These are phyloP conservation scores for Globisporangium irregulare DNA, from an alignment of 352 stramenopile species.

Conservation along the genomic window DNA sequence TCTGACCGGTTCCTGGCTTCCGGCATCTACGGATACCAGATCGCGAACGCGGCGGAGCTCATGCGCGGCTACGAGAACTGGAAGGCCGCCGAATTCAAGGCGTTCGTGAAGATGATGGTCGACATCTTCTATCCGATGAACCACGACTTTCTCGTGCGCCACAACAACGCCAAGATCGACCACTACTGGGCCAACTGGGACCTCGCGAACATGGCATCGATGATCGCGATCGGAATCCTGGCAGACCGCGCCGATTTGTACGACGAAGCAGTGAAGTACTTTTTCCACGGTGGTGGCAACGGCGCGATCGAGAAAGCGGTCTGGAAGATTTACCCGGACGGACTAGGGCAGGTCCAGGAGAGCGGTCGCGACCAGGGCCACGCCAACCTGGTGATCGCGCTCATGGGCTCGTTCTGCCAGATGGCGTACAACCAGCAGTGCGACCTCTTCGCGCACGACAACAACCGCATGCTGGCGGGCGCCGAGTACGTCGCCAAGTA, in stretches of 20 bases:
- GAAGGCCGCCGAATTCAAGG: slow-evolving; percentile 8
- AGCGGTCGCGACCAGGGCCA: slow-evolving; percentile 23
- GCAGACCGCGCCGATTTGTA: slow-evolving; percentile 18
- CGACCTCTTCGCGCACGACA: slow-evolving; percentile 22
- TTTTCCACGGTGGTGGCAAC: slow-evolving; percentile 18
- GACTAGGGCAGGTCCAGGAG: slow-evolving; percentile 21
- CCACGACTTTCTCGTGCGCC: slow-evolving; percentile 19
- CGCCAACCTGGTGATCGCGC: slow-evolving; percentile 15
- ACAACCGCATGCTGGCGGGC: slow-evolving; percentile 21
- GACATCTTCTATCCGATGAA: slow-evolving; percentile 24
- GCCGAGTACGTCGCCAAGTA: slow-evolving; percentile 23
- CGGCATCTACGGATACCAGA: slow-evolving; percentile 23
- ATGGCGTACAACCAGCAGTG: slow-evolving; percentile 22
- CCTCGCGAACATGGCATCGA: slow-evolving; percentile 22
- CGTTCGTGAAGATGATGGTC: slow-evolving; percentile 19
- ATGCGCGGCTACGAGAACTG: slow-evolving; percentile 17
- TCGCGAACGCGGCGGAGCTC: slow-evolving; percentile 23
- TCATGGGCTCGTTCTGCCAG: slow-evolving; percentile 18
- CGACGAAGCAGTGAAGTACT: slow-evolving; percentile 21
- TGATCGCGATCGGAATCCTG: slow-evolving; percentile 22
- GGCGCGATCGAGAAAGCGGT: slow-evolving; percentile 19
- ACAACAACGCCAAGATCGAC: slow-evolving; percentile 26
- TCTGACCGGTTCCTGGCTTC: slow-evolving; percentile 21
- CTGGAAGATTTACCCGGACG: slow-evolving; percentile 18
- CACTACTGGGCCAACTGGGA: slow-evolving; percentile 28